These are phyloP conservation scores for Phaseolus coccineus DNA, from an alignment of 331 rosid genomes.

Conservation along the genomic window DNA sequence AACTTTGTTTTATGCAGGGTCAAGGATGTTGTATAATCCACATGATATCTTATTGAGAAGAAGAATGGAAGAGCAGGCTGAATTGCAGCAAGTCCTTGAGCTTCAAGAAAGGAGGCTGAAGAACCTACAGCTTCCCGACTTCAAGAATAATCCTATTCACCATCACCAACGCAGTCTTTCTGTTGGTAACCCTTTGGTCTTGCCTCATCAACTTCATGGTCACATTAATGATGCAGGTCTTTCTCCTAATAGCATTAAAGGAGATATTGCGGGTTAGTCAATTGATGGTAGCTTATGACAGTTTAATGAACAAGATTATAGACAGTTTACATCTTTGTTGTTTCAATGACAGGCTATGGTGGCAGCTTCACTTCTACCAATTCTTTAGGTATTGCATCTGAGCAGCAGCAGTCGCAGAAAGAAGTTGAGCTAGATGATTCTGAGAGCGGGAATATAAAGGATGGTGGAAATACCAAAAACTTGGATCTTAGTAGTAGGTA, in stretches of 20 bases:
- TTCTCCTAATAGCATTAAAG: constrained; percentile 62
- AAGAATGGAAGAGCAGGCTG: constrained; percentile 83
- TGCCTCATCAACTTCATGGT: constrained; percentile 56
- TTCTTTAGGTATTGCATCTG: constrained; percentile 44
- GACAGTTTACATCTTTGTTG: constrained; percentile 27
- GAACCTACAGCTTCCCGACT: constrained; percentile 88
- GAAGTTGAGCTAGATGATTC: constrained; percentile 50
- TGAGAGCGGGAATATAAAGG: constrained; percentile 44
- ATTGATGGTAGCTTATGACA: constrained; percentile 17
- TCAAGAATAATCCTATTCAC: constrained; percentile 62
- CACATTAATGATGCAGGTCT: constrained; percentile 53
- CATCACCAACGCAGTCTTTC: constrained; percentile 88
- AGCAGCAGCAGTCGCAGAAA: constrained; percentile 51
- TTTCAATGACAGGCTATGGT: constrained; percentile 57
- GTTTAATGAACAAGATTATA: not conserved
- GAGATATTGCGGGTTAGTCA: constrained; percentile 68
- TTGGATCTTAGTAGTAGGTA: constrained; percentile 58
- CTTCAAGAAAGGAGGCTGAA: constrained; percentile 82
- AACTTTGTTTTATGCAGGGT: constrained; percentile 55
- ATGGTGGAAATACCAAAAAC: constrained; percentile 44
- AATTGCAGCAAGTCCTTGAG: constrained; percentile 83
- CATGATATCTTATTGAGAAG: constrained; percentile 75
- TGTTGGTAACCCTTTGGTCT: constrained; percentile 62
- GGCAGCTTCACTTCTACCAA: constrained; percentile 42
- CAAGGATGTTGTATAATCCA: constrained; percentile 68